Conservation (phyloP, 345 rosid species). For the Pistacia integerrima region DNA sequence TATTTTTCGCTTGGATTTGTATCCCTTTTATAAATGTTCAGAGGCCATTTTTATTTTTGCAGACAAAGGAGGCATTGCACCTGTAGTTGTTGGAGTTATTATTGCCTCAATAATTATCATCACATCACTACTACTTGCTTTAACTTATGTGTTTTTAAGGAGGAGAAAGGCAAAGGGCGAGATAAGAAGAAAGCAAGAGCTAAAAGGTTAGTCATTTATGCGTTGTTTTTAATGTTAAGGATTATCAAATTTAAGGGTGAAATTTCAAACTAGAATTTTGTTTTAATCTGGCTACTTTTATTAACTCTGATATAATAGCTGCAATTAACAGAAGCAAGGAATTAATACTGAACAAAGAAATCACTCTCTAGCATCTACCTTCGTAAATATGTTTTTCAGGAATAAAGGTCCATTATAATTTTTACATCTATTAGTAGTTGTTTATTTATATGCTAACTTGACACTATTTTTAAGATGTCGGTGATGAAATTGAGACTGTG, state of each 20-base stretch:
- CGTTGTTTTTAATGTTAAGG: too few relatives aligned
- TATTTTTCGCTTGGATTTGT: not conserved
- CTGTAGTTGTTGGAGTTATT: slow-evolving; percentile 20
- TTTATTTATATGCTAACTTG: too few relatives aligned
- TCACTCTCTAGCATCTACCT: too few relatives aligned
- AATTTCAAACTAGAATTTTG: not conserved
- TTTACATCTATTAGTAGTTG: too few relatives aligned
- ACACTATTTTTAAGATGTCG: too few relatives aligned
- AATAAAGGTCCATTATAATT: too few relatives aligned
- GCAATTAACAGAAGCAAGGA: too few relatives aligned
- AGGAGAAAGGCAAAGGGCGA: not conserved
- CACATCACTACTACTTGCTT: not conserved
- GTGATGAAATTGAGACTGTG: too few relatives aligned
- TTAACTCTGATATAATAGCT: too few relatives aligned
- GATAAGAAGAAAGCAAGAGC: not conserved
- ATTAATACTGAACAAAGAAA: too few relatives aligned
- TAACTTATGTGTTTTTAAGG: not conserved
- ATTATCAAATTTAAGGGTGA: not conserved
- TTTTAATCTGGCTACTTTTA: too few relatives aligned
- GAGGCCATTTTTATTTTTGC: not conserved
- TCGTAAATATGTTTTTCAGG: too few relatives aligned
- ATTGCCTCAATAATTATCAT: slow-evolving; percentile 26
- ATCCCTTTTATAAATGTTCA: not conserved
- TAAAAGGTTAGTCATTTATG: not conserved
- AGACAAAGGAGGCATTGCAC: slow-evolving; percentile 6